Conservation (phyloP, 306 rosid species). For the Vicia sativa region DNA sequence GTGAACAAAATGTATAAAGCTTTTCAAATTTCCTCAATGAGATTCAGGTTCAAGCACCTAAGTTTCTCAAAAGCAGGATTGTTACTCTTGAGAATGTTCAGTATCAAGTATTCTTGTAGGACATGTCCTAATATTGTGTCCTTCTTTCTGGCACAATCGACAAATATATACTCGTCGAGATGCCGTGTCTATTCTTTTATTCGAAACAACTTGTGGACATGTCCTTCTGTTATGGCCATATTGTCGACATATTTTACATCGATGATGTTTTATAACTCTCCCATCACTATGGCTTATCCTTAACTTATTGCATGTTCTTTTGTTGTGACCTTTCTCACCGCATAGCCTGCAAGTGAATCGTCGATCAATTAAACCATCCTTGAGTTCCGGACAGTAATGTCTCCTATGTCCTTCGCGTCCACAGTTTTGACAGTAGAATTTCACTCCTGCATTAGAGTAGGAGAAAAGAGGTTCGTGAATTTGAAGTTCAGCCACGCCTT, state of each 20-base stretch:
- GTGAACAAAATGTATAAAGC: constrained; percentile 16
- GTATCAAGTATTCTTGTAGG: constrained; percentile 44
- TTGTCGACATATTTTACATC: constrained; percentile 57
- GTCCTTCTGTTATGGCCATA: constrained; percentile 74
- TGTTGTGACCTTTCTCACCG: constrained; percentile 84
- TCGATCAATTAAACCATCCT: constrained; percentile 47
- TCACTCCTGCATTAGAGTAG: constrained; percentile 59
- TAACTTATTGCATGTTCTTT: constrained; percentile 68
- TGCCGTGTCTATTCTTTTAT: constrained; percentile 18
- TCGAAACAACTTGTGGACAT: constrained; percentile 47
- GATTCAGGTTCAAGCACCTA: constrained; percentile 1
- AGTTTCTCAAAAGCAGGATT: constrained; percentile 28
- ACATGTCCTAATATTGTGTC: constrained; percentile 85
- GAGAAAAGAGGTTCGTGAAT: not conserved
- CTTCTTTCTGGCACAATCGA: constrained; percentile 57
- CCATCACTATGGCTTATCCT: constrained; percentile 40
- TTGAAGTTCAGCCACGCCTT: constrained; percentile 31
- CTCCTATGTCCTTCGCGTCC: constrained; percentile 93
- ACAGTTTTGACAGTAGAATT: constrained; percentile 79
- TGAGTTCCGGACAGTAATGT: constrained; percentile 85
- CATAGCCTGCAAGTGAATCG: constrained; percentile 61
- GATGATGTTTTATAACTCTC: constrained; percentile 41
- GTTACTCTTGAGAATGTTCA: constrained; percentile 37
- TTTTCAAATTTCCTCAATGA: not conserved
- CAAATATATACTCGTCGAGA: constrained; percentile 54